phyloP scores from a whole-genome alignment of 345 rosid species.

The Excoecaria agallocha region DNA sequence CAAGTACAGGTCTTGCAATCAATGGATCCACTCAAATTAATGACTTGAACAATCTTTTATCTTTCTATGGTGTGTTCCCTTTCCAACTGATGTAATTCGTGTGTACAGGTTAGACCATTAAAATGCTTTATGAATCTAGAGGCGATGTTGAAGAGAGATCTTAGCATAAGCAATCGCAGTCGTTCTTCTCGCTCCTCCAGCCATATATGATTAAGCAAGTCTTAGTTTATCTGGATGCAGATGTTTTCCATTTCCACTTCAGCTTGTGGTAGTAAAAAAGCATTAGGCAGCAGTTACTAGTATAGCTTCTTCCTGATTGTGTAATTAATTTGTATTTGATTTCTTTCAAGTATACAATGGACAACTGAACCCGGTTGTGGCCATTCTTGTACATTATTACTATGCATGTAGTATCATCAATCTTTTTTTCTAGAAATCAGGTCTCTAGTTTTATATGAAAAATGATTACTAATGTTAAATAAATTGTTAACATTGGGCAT shows the following conservation, averaged over 20 bases:
- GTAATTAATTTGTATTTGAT: neutral
- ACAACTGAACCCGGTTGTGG: too few species aligned
- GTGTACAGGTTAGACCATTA: conserved; percentile 59
- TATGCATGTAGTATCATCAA: too few species aligned
- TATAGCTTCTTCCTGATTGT: neutral
- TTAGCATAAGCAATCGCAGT: conserved; percentile 42
- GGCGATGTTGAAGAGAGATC: conserved; percentile 63
- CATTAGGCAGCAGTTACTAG: neutral
- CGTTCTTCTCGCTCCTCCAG: conserved; percentile 57
- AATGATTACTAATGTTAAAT: too few species aligned
- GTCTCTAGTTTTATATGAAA: too few species aligned
- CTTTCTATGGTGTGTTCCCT: neutral
- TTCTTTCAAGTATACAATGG: neutral
- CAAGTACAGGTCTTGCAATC: neutral
- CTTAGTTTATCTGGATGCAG: conserved; percentile 10
- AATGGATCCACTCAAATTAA: neutral
- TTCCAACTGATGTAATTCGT: neutral
- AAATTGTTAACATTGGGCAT: too few species aligned
- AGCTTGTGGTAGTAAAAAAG: neutral
- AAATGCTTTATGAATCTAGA: conserved; percentile 71
- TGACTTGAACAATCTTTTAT: neutral
- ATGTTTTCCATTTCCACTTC: neutral
- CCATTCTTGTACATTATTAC: too few species aligned
- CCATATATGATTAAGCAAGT: conserved; percentile 23
- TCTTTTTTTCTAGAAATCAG: too few species aligned